Percentiles rank a stretch among this genome's conserved stretches.
Conservation (phyloP, 768 basidiomycete genomes). For the Mycena vulgaris region DNA sequence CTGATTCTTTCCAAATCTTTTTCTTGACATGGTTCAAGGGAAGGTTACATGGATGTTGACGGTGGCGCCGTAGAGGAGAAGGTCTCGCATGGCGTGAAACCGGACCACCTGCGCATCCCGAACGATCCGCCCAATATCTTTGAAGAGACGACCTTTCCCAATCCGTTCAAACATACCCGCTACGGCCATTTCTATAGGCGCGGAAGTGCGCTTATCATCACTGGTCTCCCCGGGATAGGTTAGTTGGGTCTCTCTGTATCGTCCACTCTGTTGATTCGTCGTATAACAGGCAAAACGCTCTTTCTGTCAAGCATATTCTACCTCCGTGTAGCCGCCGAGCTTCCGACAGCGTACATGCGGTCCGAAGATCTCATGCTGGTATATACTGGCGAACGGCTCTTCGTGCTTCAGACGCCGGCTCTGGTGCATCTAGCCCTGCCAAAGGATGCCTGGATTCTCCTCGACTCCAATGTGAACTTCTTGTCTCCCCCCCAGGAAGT, state of each 20-base stretch:
- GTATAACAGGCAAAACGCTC: conserved; percentile 5
- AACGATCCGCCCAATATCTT: conserved; percentile 3
- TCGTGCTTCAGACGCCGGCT: neutral
- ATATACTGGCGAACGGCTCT: neutral
- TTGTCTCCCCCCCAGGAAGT: conserved; percentile 1
- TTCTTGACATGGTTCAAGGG: neutral
- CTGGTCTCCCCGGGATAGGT: conserved; percentile 22
- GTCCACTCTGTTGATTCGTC: neutral
- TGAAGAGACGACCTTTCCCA: conserved; percentile 9
- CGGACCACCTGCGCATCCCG: conserved; percentile 5
- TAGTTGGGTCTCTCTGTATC: neutral
- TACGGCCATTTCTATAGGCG: conserved; percentile 2
- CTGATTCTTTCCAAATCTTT: neutral
- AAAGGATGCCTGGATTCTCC: neutral
- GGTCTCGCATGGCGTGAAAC: neutral
- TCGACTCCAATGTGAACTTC: conserved; percentile 7
- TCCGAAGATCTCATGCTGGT: neutral
- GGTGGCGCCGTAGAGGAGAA: neutral
- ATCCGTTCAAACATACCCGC: conserved; percentile 7
- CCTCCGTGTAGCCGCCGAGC: conserved; percentile 13
- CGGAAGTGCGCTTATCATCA: conserved; percentile 2
- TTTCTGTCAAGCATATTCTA: conserved; percentile 9
- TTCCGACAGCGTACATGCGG: conserved; percentile 12
- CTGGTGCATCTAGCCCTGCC: neutral
- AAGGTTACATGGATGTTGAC: neutral